Base-by-base conservation (phyloP, 805 yeast genomes). In the Tetrapisispora phaffii region DNA sequence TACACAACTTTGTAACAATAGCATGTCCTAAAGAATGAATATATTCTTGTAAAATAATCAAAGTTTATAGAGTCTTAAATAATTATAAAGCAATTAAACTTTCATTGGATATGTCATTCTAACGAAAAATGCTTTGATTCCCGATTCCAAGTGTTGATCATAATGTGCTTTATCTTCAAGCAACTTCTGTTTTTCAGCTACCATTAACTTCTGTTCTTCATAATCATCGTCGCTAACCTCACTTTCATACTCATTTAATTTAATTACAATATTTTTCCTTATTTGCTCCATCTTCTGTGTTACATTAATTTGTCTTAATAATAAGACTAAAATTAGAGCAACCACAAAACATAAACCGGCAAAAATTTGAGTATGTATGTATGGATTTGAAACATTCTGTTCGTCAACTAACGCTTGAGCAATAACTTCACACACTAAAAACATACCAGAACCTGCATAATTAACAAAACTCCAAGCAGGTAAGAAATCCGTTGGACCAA, bases 361-460 rank as follows among this genome's bases (percentile, higher is more conserved):
- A 56, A 78, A 79, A 1, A 79, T 67, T 54, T 80, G 86, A 1
- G 82, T 70, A 50, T 80, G 72, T 31, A 75, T 60, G 51, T 74
- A 81, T 2, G 85, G 84, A 23, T 44, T 44, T 7, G 21, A 19
- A 10, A 7, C 4, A 10, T 46, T 39, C 2, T 51, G 33, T 10
- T 54, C 41, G n/a, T 56, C 63, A 42, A 68, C 66, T 39, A 78
- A 56, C 2, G 76, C 69, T 46, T 79, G 71, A 0, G 78, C 82
- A 41, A 78, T 71, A 7, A 76, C 70, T 59, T 79, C 85, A 3
- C 77, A 66, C 1, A 72, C 69, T 21, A 79, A 57, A 5, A 72
- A 58, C 26, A 60, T 42, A 3, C 66, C 51, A 1, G 69, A 62
- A 26, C 62, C 59, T 15, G 52, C 41, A 9, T 59, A 42, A 42